Conservation (phyloP, 768 basidiomycete genomes). For the Glaciozyma martinii region DNA sequence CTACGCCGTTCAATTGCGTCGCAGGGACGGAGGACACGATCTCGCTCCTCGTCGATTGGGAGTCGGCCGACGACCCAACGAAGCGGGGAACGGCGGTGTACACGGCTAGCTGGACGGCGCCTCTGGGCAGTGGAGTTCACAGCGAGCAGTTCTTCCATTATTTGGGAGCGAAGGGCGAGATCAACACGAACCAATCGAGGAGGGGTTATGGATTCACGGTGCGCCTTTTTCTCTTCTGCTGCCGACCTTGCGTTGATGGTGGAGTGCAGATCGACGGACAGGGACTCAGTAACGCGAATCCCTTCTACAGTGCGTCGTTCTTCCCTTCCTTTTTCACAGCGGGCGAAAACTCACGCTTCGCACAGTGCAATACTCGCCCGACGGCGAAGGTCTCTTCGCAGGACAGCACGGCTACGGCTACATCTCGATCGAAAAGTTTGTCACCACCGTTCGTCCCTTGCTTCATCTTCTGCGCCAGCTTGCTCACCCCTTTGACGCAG, state of each 20-base stretch:
- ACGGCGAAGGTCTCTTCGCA: constrained; percentile 84
- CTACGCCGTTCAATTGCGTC: constrained; percentile 74
- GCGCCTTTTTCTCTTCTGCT: constrained; percentile 34
- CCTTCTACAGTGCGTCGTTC: constrained; percentile 51
- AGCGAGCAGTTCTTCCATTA: constrained; percentile 59
- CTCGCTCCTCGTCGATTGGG: constrained; percentile 89
- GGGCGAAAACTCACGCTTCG: no score
- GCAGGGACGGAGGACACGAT: constrained; percentile 88
- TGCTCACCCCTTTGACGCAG: no score
- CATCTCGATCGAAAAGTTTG: constrained; percentile 1
- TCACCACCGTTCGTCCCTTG: constrained; percentile 37
- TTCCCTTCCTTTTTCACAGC: no score
- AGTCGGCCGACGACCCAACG: constrained; percentile 61
- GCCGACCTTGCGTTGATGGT: not conserved
- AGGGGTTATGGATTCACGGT: constrained; percentile 83
- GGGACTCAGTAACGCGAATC: constrained; percentile 51
- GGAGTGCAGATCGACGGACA: not conserved
- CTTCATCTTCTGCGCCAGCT: no score
- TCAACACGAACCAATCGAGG: constrained; percentile 85
- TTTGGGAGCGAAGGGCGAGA: constrained; percentile 92
- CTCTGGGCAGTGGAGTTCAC: constrained; percentile 45
- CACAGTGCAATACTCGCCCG: constrained; percentile 76
- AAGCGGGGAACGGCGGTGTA: constrained; percentile 81
- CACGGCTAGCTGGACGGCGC: constrained; percentile 91
- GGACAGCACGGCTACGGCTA: constrained; percentile 82